These are phyloP conservation scores for Paramyrothecium sp. DNA, from an alignment of 2,329 filamentous ascomycete species.

Conservation along the genomic window DNA sequence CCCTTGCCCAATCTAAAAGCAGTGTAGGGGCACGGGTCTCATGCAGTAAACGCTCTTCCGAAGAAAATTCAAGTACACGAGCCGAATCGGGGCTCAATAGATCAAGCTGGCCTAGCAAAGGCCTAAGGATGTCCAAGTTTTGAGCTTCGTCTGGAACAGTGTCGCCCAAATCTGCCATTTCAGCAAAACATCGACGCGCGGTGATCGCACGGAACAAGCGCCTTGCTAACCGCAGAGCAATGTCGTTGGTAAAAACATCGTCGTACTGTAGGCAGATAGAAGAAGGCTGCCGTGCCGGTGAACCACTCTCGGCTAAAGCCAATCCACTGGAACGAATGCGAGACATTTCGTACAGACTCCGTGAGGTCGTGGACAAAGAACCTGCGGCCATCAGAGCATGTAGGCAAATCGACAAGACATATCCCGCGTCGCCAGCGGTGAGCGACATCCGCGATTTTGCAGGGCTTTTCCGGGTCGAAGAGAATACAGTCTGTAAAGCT, in stretches of 20 bases:
- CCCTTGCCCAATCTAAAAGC: constrained; percentile 70
- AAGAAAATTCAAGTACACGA: constrained; percentile 46
- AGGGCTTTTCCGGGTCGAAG: constrained; percentile 32
- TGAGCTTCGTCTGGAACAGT: constrained; percentile 24
- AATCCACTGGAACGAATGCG: constrained; percentile 55
- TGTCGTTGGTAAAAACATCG: constrained; percentile 60
- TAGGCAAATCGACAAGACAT: constrained; percentile 58
- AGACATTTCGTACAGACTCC: constrained; percentile 57
- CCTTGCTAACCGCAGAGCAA: constrained; percentile 57
- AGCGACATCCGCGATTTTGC: constrained; percentile 30
- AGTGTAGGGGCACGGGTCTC: constrained; percentile 56
- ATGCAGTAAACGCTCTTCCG: constrained; percentile 51
- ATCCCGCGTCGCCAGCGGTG: constrained; percentile 49
- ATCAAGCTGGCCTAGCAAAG: constrained; percentile 53
- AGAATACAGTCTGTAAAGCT: constrained; percentile 36
- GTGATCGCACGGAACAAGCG: constrained; percentile 58
- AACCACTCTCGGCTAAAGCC: constrained; percentile 44
- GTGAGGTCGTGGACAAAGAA: constrained; percentile 47
- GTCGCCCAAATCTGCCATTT: constrained; percentile 36
- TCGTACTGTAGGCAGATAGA: constrained; percentile 59
- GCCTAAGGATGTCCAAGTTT: constrained; percentile 43
- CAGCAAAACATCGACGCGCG: constrained; percentile 49
- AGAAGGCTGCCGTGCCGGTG: constrained; percentile 43
- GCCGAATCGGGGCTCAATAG: constrained; percentile 44
- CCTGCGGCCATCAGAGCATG: constrained; percentile 61